These are phyloP conservation scores for Leccinum olivaceopallidum DNA, from an alignment of 768 basidiomycete species.

Conservation along the genomic window DNA sequence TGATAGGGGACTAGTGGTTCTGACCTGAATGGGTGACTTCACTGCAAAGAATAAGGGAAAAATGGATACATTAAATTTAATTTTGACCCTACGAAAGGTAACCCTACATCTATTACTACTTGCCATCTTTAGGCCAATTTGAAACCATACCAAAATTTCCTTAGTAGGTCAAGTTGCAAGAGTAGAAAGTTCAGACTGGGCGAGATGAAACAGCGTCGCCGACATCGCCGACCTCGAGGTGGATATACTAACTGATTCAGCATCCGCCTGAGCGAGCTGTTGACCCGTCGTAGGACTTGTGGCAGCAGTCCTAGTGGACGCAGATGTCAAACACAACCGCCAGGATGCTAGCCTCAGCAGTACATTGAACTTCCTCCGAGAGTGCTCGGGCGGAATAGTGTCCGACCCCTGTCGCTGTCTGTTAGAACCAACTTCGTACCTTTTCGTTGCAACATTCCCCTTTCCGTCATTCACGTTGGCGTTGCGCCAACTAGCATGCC, in stretches of 20 bases:
- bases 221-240: neutral
- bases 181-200: neutral
- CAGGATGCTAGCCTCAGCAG: neutral
- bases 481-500: neutral
- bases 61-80: neutral
- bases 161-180: neutral
- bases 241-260: neutral
- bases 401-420: neutral
- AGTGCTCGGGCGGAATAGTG: neutral
- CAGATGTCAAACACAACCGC: no score
- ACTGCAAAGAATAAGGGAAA: neutral
- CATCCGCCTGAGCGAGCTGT: neutral
- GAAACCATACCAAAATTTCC: neutral
- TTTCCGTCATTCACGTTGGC: neutral
- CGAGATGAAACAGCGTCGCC: neutral
- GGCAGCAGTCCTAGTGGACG: neutral
- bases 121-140: neutral
- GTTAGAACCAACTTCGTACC: no score
- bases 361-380: neutral
- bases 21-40: neutral
- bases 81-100: neutral
- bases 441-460: no score
- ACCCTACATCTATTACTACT: neutral
- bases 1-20: neutral
- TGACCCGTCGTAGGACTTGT: neutral